phyloP scores from a whole-genome alignment of 768 basidiomycete species.

The Trametes cingulata region DNA sequence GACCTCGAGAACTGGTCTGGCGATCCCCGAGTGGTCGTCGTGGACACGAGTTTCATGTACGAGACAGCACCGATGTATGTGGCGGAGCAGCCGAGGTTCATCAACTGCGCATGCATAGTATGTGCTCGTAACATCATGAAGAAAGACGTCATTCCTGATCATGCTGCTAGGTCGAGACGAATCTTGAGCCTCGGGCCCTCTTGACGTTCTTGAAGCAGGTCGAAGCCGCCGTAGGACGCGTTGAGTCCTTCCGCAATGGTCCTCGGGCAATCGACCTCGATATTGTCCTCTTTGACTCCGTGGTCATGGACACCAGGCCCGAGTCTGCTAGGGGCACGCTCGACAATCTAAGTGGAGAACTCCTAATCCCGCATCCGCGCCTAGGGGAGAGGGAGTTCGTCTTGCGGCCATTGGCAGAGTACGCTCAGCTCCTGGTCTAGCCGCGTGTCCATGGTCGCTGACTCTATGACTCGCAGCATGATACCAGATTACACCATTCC shows the following conservation, averaged over 20 bases:
- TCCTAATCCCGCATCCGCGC: conserved; percentile 84
- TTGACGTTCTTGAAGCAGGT: conserved; percentile 69
- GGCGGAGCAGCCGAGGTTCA: conserved; percentile 82
- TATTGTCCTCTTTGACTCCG: conserved; percentile 71
- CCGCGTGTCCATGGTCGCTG: too few species aligned
- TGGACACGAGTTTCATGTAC: conserved; percentile 88
- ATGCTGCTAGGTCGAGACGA: conserved; percentile 69
- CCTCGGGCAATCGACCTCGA: conserved; percentile 92
- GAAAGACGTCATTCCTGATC: neutral
- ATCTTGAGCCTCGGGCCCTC: conserved; percentile 57
- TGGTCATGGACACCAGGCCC: conserved; percentile 57
- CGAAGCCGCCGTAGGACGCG: conserved; percentile 75
- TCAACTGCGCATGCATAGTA: conserved; percentile 91
- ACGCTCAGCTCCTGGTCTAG: too few species aligned
- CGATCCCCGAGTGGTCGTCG: conserved; percentile 40
- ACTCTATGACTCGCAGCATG: conserved; percentile 53
- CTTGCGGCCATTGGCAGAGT: conserved; percentile 87
- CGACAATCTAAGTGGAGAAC: conserved; percentile 61
- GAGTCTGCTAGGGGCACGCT: conserved; percentile 39
- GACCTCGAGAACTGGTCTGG: conserved; percentile 20
- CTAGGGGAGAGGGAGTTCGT: conserved; percentile 90
- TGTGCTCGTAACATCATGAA: conserved; percentile 32
- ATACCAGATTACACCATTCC: conserved; percentile 78
- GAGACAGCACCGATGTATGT: conserved; percentile 97
- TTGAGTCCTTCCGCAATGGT: conserved; percentile 78